These are phyloP conservation scores for Leptodontidium sp. DNA, from an alignment of 2,329 filamentous ascomycete species.

Conservation along the genomic window DNA sequence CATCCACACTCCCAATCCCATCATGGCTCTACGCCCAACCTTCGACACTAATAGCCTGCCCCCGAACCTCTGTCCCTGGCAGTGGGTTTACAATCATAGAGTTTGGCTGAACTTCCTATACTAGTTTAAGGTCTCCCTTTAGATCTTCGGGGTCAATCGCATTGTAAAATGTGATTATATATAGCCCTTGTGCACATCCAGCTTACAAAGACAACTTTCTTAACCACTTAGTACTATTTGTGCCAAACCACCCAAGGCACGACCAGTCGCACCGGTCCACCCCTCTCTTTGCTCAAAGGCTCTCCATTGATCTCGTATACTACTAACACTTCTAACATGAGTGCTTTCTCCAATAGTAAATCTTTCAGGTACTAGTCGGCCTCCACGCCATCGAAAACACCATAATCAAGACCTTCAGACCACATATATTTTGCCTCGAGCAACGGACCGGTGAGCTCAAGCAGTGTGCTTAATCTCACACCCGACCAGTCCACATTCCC, in stretches of 20 bases:
- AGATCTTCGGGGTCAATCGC: neutral
- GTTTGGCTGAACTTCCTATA: neutral
- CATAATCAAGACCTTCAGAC: slow-evolving; percentile 5
- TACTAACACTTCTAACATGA: neutral
- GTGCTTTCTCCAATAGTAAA: neutral
- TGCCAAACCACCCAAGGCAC: slow-evolving; percentile 1
- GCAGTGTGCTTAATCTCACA: neutral
- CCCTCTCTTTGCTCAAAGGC: neutral
- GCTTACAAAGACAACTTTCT: neutral
- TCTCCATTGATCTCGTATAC: neutral
- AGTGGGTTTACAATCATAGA: neutral
- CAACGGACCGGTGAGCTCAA: neutral
- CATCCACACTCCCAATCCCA: neutral
- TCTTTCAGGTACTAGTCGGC: neutral
- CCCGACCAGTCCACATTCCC: neutral
- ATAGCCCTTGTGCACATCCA: neutral
- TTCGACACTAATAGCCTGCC: neutral
- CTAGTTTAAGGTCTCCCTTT: neutral
- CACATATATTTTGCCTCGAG: neutral
- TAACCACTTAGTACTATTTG: neutral
- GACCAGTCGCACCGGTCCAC: neutral
- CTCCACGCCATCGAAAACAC: neutral
- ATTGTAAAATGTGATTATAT: neutral
- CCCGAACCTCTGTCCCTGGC: neutral
- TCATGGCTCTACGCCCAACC: slow-evolving; percentile 5